Evolutionary conservation across 2,329 filamentous ascomycete species (phyloP).

Genomic region (Coniochaeta sp.): DNA sequence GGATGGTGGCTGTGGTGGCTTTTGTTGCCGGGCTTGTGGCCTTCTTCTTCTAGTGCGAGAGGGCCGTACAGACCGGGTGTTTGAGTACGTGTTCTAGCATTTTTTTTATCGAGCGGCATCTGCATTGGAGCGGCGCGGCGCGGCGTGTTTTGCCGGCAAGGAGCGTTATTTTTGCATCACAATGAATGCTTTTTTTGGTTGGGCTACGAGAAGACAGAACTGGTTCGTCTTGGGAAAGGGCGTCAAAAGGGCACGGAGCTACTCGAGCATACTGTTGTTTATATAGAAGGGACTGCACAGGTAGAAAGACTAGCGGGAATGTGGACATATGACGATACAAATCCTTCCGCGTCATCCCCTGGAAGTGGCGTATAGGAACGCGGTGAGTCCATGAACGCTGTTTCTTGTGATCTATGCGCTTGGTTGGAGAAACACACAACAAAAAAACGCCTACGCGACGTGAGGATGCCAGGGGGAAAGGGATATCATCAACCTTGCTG

Average conservation of each 20-base stretch:
- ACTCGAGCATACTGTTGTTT: neutral
- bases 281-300: neutral
- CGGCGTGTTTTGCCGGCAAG: neutral
- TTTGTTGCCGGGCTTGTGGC: neutral
- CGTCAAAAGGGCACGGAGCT: neutral
- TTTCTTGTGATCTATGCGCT: too few relatives aligned
- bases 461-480: too few relatives aligned
- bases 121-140: conserved; percentile 1
- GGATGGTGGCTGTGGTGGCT: neutral
- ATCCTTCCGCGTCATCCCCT: neutral
- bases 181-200: neutral
- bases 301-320: neutral
- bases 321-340: neutral
- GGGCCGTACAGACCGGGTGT: neutral
- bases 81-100: neutral
- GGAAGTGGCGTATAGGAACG: too few relatives aligned
- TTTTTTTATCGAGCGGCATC: neutral
- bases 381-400: too few relatives aligned
- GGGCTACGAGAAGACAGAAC: neutral
- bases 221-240: neutral
- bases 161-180: neutral
- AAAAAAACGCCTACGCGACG: too few relatives aligned
- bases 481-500: too few relatives aligned
- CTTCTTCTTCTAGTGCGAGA: neutral
- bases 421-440: too few relatives aligned